Base-by-base conservation (phyloP, 2,329 filamentous ascomycete species). In the Endocalyx cinctus region DNA sequence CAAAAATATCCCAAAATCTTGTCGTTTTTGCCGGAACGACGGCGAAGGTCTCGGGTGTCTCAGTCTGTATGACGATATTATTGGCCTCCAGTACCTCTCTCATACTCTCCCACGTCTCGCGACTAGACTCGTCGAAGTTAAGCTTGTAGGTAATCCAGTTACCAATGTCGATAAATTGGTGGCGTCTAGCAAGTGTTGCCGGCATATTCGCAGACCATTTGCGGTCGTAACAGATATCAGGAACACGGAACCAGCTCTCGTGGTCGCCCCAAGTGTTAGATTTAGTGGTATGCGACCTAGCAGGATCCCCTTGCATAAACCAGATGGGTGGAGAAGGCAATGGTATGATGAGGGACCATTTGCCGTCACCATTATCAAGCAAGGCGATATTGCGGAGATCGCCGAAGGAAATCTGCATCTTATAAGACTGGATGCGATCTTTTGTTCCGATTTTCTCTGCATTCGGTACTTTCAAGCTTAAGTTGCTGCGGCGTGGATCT, bases 31-130 rank as follows among this genome's bases (percentile, higher is more conserved):
- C 52, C 2, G 47, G 48, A 35, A 84, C 74, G 1, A 58, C 47
- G 6, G 34, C 28, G 23, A 20, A 50, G 14, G 57, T 50, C 13
- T 60, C 37, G 19, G 67, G 51, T 12, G 82, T 61, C 0, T 62
- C 51, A 30, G n/a, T n/a, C n/a, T n/a, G n/a, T n/a, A n/a, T n/a
- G n/a, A n/a, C n/a, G n/a, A 95, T 69, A 38, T 94, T 94, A 61
- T 84, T 84, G 42, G 94, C 84, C 10, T 67, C 63, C 1, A 96
- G 64, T 1, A 74, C 74, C 7, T 62, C 53, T 4, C 67, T 60
- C 14, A 84, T 62, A 1, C 59, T 45, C 1, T 54, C 42, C 47
- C 72, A 70, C 3, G 46, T 39, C 1, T 50, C 41, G 2, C 55
- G 43, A 6, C 52, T 43, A 2, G 52, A 37, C 2, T 46, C 44